These are phyloP conservation scores for Backusella sp. DNA, from an alignment of 192 early-diverging fungal species.

Conservation along the genomic window DNA sequence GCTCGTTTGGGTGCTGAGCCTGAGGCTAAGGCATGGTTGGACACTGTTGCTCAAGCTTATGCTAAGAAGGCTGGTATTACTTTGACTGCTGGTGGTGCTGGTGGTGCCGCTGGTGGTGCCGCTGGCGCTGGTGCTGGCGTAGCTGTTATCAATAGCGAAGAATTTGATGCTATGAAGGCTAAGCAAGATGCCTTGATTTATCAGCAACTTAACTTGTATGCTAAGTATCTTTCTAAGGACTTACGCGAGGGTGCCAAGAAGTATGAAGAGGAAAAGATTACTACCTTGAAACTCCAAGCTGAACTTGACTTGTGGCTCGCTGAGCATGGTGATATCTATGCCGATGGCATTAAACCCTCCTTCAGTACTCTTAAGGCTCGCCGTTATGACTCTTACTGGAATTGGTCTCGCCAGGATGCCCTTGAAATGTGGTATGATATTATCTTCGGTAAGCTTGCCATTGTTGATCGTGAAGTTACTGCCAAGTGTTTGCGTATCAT, in stretches of 20 bases:
- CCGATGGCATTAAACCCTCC: constrained; percentile 82
- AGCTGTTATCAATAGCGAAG: constrained; percentile 83
- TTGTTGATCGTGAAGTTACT: constrained; percentile 90
- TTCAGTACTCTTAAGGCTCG: constrained; percentile 88
- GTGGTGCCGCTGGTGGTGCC: constrained; percentile 48
- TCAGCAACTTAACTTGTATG: constrained; percentile 76
- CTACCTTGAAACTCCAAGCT: constrained; percentile 66
- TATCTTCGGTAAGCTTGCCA: constrained; percentile 83
- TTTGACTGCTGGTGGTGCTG: constrained; percentile 50
- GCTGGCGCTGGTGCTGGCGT: constrained; percentile 54
- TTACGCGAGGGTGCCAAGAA: constrained; percentile 65
- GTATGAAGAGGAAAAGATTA: constrained; percentile 66
- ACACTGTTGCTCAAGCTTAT: constrained; percentile 66
- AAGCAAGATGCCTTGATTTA: constrained; percentile 68
- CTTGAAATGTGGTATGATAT: constrained; percentile 88
- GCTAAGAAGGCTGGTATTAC: constrained; percentile 67
- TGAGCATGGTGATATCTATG: constrained; percentile 92
- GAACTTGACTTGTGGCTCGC: constrained; percentile 87
- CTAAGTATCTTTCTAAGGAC: constrained; percentile 81
- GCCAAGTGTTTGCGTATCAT: constrained; percentile 89
- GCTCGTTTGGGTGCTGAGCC: constrained; percentile 71
- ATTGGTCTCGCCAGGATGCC: constrained; percentile 93
- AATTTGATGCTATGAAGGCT: constrained; percentile 76
- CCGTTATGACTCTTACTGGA: constrained; percentile 94
- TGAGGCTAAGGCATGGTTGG: constrained; percentile 82